Conservation (phyloP, 78 protist genomes). For the Dictyostelium intermedium region DNA sequence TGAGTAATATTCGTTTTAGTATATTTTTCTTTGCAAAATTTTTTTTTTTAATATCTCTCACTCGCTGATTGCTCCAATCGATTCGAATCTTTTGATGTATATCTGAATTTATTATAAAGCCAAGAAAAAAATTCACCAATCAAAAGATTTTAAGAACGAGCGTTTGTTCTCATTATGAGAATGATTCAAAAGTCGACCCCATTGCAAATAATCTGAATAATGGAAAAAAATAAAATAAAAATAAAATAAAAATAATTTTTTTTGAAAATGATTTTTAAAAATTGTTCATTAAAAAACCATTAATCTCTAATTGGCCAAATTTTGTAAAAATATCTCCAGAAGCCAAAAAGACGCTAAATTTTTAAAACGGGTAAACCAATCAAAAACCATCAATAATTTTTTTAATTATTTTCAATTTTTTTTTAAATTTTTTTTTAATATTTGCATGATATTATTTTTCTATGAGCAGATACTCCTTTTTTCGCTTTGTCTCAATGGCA, state of each 20-base stretch:
- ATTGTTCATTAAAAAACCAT: background rate
- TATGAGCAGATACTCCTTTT: too few relatives aligned
- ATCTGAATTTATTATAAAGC: background rate
- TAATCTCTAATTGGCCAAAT: background rate
- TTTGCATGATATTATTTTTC: too few relatives aligned
- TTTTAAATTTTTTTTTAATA: background rate
- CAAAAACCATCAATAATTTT: background rate
- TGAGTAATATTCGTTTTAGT: background rate
- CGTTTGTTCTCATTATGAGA: background rate
- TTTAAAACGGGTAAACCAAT: background rate
- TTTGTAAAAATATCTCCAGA: background rate
- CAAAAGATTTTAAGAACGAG: background rate
- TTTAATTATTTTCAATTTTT: background rate
- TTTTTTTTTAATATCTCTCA: background rate
- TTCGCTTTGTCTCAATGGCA: background rate
- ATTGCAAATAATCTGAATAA: background rate
- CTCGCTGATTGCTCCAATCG: background rate
- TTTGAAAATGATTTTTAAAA: background rate
- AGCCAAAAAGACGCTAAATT: background rate
- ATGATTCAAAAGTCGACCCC: background rate
- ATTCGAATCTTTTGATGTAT: background rate
- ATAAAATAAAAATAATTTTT: background rate
- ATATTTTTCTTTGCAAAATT: background rate
- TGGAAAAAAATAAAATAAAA: background rate
- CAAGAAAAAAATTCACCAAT: background rate